Base-by-base conservation (phyloP, 1,284 basidiomycete genomes). In the Apiotrichum brassicae region DNA sequence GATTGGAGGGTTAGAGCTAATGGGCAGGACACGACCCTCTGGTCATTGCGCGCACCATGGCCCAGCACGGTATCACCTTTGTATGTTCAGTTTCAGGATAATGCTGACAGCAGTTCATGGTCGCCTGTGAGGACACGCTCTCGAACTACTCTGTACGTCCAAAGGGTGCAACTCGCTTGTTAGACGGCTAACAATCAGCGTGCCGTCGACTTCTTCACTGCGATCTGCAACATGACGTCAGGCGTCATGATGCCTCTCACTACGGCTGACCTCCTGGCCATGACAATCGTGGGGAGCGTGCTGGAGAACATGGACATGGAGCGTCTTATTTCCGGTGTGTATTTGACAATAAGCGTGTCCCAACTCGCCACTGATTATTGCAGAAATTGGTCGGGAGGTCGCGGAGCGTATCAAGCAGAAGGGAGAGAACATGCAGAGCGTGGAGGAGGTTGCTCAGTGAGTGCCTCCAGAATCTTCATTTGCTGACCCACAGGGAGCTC, bases 231-330 rank as follows among this genome's bases (percentile, higher is more conserved):
- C 63, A 90, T 95, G 68, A 93, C 92, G 4, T 94, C 90, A 12
- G 92, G 90, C 8, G 79, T 93, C 48, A 93, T 97, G 85, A 81
- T 99, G 6, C 95, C 94, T 1, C 78, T 98, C 37, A 97, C 93
- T 5, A 97, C 92, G 14, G 95, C 94, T 25, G 87, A 92, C 68
- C 81, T 97, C 23, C 82, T 99, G 37, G 84, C 93, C n/a, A 91
- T 95, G 68, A 95, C 94, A 30, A 98, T 99, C 57, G 89, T 74
- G 47, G 94, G 91, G 20, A 90, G 89, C 61, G 94, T 97, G 25
- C 80, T 97, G 22, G 94, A 99, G 76, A 97, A 97, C 63, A 84
- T 98, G 63, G 94, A 98, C 71, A 93, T 99, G 86, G 95, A 99
- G 65, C 82, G 93, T 34, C 80, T 98, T 40, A 90, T 98, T 53